Percentiles rank a stretch among this genome's conserved stretches.
Conservation (phyloP, 179 eudicot genomes). For the Beta lomatogona region DNA sequence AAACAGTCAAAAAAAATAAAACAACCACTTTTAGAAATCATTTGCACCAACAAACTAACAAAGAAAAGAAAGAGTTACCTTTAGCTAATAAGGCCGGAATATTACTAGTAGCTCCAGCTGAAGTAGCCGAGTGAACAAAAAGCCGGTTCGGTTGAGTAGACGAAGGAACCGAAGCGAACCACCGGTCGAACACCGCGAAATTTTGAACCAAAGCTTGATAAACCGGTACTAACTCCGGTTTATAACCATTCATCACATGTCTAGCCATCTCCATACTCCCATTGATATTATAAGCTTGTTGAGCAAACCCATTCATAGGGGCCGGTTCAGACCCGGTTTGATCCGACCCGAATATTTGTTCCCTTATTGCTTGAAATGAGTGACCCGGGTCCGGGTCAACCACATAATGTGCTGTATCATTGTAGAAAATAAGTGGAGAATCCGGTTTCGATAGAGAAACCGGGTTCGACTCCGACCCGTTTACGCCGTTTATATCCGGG, state of each 20-base stretch:
- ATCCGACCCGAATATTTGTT: constrained; percentile 74
- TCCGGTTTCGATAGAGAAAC: constrained; percentile 49
- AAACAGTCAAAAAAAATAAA: too few species aligned
- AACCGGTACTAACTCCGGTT: constrained; percentile 70
- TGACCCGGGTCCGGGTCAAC: constrained; percentile 95
- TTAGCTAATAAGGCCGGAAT: constrained; percentile 52
- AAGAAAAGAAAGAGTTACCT: constrained; percentile 20
- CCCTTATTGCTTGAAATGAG: constrained; percentile 80
- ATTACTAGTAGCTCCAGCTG: constrained; percentile 86
- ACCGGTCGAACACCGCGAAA: constrained; percentile 81
- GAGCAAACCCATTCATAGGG: constrained; percentile 79
- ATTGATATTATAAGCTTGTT: constrained; percentile 59
- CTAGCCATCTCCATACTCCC: constrained; percentile 58
- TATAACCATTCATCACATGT: constrained; percentile 77
- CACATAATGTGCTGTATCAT: constrained; percentile 56
- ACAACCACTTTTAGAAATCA: too few species aligned
- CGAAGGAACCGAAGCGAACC: constrained; percentile 87
- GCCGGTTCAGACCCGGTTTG: constrained; percentile 51
- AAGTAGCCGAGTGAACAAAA: constrained; percentile 81
- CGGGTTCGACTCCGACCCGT: constrained; percentile 63
- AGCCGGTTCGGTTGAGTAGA: constrained; percentile 91
- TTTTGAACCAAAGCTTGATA: constrained; percentile 63
- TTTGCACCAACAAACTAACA: too few species aligned
- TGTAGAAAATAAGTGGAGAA: constrained; percentile 43
- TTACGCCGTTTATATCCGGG: constrained; percentile 66